phyloP scores from a whole-genome alignment of 2,329 filamentous ascomycete species.

The Trichoderma breve region DNA sequence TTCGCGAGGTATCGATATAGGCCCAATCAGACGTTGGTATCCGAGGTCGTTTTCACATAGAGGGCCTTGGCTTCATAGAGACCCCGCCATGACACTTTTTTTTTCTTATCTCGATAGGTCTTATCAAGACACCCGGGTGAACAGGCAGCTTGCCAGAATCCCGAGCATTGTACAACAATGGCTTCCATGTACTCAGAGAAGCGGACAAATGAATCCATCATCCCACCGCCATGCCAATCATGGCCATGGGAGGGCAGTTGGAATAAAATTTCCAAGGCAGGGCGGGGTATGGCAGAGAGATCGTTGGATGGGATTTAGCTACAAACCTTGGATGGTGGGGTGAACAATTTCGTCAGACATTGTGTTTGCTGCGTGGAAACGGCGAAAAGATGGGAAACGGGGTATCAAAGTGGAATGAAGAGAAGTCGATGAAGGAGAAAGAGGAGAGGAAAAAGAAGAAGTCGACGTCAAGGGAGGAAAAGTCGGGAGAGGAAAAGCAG shows the following conservation, averaged over 20 bases:
- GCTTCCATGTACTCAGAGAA: not conserved
- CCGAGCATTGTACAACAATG: not conserved
- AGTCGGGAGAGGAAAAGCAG: not conserved
- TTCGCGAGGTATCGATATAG: not conserved
- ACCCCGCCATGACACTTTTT: not conserved
- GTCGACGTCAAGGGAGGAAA: not conserved
- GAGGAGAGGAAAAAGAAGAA: not conserved
- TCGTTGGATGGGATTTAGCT: slow-evolving; percentile 6
- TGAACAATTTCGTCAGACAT: slow-evolving; percentile 69
- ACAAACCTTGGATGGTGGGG: slow-evolving; percentile 67
- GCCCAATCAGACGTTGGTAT: not conserved
- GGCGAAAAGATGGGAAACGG: slow-evolving; percentile 20
- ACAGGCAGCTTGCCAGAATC: not conserved
- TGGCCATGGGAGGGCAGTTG: slow-evolving; percentile 23
- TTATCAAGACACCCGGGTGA: not conserved
- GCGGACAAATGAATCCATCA: not conserved
- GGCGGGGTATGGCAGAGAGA: slow-evolving; percentile 19
- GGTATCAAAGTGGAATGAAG: slow-evolving; percentile 2
- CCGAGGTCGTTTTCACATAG: too few species aligned
- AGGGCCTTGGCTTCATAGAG: not conserved
- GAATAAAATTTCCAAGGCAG: slow-evolving; percentile 18
- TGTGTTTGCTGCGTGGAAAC: slow-evolving; percentile 31
- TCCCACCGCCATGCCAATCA: not conserved
- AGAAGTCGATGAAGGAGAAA: not conserved
- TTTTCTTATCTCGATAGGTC: slow-evolving; percentile 3